Evolutionary conservation across 2,329 filamentous ascomycete species (phyloP), one percentile per base, ranked within the genome.

Genomic region (Colletotrichum cereale): DNA sequence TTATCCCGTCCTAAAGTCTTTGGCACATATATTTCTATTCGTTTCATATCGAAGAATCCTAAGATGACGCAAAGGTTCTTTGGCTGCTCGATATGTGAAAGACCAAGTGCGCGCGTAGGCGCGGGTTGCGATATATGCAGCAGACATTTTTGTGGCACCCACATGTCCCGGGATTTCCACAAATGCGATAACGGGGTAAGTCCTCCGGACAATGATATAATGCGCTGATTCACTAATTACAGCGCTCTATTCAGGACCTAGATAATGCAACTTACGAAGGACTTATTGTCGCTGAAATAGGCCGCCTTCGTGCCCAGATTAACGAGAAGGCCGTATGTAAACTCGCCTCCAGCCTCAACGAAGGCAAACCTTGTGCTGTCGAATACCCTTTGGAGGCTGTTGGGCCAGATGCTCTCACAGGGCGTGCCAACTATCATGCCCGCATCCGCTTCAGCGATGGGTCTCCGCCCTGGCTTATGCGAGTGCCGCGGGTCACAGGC

Each of bases 391-490:
- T 24, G 12, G 6, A 29, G 24, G 11, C 16, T 52, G 24, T 52
- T 14, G 48, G 48, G 48, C 16, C 6, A 14, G 24, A 14, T 5
- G 10, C 48, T 29, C 48, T 52, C 11, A 29, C 48, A 11, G 48
- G 48, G 5, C 16, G 48, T 29, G 48, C 48, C 10, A 52, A 52
- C 14, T 52, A 57, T 11, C 36, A 78, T 56, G 73, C 65, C 55
- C 75, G 77, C 62, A 73, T 79, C 66, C 52, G 66, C 42, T 79
- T 78, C 57, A 64, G 74, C 11, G 73, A 78, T 38, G 72, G 73
- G 5, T 73, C 71, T 4, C 62, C 67, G 5, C 70, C 74, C 3
- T 79, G 76, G 78, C 72, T 78, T 21, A 40, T 76, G 56, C 50
- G 77, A 58, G 71, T 78, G 12, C 76, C 77, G n/a, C 73, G 76